These are phyloP conservation scores for Tillandsia fasciculata DNA, from an alignment of 176 grass and related monocot genomes.

Conservation along the genomic window DNA sequence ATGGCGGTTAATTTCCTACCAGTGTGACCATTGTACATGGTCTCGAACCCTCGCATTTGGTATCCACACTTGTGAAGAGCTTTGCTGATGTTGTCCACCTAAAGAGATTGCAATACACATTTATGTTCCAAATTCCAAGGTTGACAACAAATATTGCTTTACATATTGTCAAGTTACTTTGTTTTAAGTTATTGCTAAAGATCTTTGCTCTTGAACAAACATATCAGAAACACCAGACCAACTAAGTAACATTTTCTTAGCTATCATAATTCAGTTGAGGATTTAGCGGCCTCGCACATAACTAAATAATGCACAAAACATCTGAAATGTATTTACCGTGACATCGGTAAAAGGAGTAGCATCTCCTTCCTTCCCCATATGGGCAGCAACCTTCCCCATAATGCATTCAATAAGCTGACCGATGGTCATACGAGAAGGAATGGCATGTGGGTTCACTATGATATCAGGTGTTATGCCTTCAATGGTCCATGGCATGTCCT, in stretches of 20 bases:
- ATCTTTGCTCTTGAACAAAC: neutral
- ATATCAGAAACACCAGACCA: neutral
- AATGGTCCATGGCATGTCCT: conserved; percentile 99
- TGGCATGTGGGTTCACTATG: conserved; percentile 97
- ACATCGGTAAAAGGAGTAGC: conserved; percentile 98
- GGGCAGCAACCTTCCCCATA: conserved; percentile 96
- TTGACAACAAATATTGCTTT: neutral
- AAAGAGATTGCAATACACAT: conserved; percentile 3
- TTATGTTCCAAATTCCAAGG: neutral
- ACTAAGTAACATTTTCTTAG: too few relatives aligned
- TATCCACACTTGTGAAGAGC: conserved; percentile 93
- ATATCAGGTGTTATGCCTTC: conserved; percentile 99
- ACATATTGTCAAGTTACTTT: neutral
- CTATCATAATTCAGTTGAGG: too few relatives aligned
- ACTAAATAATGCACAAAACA: neutral
- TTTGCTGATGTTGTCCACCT: conserved; percentile 95
- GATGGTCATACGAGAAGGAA: conserved; percentile 98
- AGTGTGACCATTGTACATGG: conserved; percentile 98
- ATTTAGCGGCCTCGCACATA: neutral
- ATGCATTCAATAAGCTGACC: conserved; percentile 98
- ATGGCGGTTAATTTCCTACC: conserved; percentile 70
- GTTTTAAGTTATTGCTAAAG: neutral
- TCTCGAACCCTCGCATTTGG: conserved; percentile 97
- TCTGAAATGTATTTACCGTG: conserved; percentile 60
- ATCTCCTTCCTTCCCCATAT: conserved; percentile 94